Evolutionary conservation across 768 basidiomycete species (phyloP).

Genomic region (Tulasnella calospora): DNA sequence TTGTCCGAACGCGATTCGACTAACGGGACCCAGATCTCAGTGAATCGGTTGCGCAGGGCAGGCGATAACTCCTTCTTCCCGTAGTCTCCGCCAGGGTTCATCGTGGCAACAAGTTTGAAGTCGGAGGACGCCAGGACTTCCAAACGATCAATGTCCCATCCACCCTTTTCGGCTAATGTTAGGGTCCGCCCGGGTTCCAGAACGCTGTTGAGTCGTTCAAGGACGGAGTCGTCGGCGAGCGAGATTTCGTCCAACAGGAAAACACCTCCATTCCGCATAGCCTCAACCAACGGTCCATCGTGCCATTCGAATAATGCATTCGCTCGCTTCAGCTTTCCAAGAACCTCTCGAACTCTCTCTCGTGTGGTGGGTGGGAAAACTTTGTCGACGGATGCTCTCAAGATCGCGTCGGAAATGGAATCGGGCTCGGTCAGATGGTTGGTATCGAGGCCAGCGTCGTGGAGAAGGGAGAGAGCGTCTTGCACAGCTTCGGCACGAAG

Average conservation of each 20-base stretch:
- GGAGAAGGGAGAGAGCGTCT: slow-evolving; percentile 32
- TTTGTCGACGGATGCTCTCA: slow-evolving; percentile 18
- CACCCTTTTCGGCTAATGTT: slow-evolving; percentile 89
- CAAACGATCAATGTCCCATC: slow-evolving; percentile 61
- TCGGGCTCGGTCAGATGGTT: slow-evolving; percentile 28
- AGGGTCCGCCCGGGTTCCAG: slow-evolving; percentile 86
- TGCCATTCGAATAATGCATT: slow-evolving; percentile 94
- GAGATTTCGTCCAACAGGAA: slow-evolving; percentile 96
- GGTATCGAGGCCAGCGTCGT: not conserved
- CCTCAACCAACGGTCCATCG: slow-evolving; percentile 90
- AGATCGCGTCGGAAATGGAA: slow-evolving; percentile 23
- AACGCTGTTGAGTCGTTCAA: slow-evolving; percentile 94
- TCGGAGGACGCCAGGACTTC: slow-evolving; percentile 56
- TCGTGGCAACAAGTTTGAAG: slow-evolving; percentile 93
- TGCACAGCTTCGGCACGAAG: slow-evolving; percentile 46
- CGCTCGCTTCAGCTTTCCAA: slow-evolving; percentile 46
- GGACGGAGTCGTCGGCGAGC: slow-evolving; percentile 93
- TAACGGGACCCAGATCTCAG: slow-evolving; percentile 96
- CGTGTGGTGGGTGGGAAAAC: slow-evolving; percentile 30
- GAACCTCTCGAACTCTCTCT: slow-evolving; percentile 42
- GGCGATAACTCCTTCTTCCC: slow-evolving; percentile 99
- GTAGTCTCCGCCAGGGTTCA: slow-evolving; percentile 99
- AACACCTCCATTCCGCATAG: slow-evolving; percentile 80
- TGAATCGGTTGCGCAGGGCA: slow-evolving; percentile 93
- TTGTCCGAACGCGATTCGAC: slow-evolving; percentile 71